phyloP scores from a whole-genome alignment of 2,329 filamentous ascomycete species.

The Ophiobolus disseminans region DNA sequence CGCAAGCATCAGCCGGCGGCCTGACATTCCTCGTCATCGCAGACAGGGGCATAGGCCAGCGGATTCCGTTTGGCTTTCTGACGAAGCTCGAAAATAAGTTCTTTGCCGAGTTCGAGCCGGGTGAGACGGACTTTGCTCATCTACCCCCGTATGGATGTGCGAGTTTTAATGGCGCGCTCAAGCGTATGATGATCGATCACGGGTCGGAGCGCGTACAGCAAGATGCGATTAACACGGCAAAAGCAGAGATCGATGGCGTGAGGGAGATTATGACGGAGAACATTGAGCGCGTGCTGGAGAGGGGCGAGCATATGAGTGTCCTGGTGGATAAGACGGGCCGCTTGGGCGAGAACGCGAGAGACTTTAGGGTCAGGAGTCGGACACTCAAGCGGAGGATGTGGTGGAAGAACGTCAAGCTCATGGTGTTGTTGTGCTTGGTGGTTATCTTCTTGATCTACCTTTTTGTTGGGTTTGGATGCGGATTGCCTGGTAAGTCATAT shows the following conservation, averaged over 20 bases:
- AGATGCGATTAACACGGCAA: slow-evolving; percentile 83
- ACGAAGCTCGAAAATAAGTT: slow-evolving; percentile 91
- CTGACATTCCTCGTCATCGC: slow-evolving; percentile 93
- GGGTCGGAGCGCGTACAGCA: slow-evolving; percentile 72
- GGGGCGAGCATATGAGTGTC: slow-evolving; percentile 88
- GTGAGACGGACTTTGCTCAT: slow-evolving; percentile 73
- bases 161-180: slow-evolving; percentile 82
- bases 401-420: slow-evolving; percentile 99
- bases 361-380: slow-evolving; percentile 87
- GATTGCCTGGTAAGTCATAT: slow-evolving; percentile 61
- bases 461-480: slow-evolving; percentile 75
- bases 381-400: slow-evolving; percentile 94
- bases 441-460: slow-evolving; percentile 75
- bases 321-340: slow-evolving; percentile 96
- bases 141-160: slow-evolving; percentile 90
- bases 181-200: slow-evolving; percentile 79
- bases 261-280: slow-evolving; percentile 94
- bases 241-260: slow-evolving; percentile 90
- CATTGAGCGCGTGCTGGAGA: slow-evolving; percentile 86
- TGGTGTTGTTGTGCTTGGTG: slow-evolving; percentile 78
- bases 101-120: slow-evolving; percentile 71
- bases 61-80: slow-evolving; percentile 91
- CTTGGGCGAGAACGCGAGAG: slow-evolving; percentile 83
- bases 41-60: slow-evolving; percentile 78
- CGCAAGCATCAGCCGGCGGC: slow-evolving; percentile 70